These are phyloP conservation scores for Scytalidium lignicola DNA, from an alignment of 2,329 filamentous ascomycete species.

Conservation along the genomic window DNA sequence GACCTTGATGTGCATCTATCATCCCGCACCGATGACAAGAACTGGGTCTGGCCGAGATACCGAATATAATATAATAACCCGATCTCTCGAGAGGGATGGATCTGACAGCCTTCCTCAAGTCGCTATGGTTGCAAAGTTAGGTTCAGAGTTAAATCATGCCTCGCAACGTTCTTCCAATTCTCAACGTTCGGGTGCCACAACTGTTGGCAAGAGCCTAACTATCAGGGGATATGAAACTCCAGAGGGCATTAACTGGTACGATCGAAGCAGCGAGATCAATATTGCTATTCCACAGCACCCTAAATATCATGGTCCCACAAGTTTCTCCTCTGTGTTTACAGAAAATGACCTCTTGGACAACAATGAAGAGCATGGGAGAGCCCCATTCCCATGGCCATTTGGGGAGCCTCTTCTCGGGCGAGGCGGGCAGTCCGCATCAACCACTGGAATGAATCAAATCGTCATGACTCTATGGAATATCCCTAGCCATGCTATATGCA, in stretches of 20 bases:
- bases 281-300: constrained; percentile 15
- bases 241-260: too few species aligned
- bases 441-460: constrained; percentile 15
- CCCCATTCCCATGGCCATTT: constrained; percentile 10
- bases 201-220: too few species aligned
- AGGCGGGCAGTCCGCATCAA: constrained; percentile 8
- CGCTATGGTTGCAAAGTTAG: too few species aligned
- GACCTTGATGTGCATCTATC: constrained; percentile 20
- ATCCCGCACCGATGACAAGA: constrained; percentile 23
- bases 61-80: too few species aligned
- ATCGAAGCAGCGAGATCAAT: neutral
- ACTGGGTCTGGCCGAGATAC: constrained; percentile 1
- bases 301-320: constrained; percentile 22
- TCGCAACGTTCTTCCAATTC: too few species aligned
- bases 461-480: constrained; percentile 20
- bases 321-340: constrained; percentile 22
- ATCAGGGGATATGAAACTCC: too few species aligned
- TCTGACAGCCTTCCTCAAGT: too few species aligned
- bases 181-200: too few species aligned
- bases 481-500: constrained; percentile 19
- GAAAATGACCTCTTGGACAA: constrained; percentile 18
- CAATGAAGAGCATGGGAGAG: constrained; percentile 17
- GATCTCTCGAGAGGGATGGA: too few species aligned
- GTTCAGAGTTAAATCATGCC: too few species aligned
- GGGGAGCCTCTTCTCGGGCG: too few species aligned